phyloP scores from a whole-genome alignment of 495 filamentous ascomycete species.

The Collariella sp. region DNA sequence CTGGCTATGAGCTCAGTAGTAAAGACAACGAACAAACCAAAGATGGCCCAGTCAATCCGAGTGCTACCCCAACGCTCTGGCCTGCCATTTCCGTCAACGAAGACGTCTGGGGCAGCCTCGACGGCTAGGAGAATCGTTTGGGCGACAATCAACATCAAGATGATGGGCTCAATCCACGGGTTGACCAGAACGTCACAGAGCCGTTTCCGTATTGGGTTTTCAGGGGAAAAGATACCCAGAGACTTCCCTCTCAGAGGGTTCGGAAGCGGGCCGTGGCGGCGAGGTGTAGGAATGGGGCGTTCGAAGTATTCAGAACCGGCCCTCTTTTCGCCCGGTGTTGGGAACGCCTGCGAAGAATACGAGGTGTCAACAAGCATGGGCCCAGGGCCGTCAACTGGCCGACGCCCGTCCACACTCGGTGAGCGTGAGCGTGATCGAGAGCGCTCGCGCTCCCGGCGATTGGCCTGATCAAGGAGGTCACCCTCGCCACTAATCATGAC shows the following conservation, averaged over 20 bases:
- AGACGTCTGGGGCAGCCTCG: constrained; percentile 64
- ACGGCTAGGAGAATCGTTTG: constrained; percentile 82
- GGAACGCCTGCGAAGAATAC: constrained; percentile 39
- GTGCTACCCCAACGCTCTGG: constrained; percentile 53
- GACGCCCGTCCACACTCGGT: constrained; percentile 34
- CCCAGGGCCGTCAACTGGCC: constrained; percentile 28
- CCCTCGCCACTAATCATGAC: constrained; percentile 85
- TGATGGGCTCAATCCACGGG: constrained; percentile 75
- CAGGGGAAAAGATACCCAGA: constrained; percentile 73
- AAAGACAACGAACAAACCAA: constrained; percentile 83
- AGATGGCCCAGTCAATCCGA: constrained; percentile 68
- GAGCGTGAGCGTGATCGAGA: constrained; percentile 29
- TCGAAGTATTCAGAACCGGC: constrained; percentile 32
- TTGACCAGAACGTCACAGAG: constrained; percentile 86
- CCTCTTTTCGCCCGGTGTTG: constrained; percentile 39
- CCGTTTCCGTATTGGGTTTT: constrained; percentile 61
- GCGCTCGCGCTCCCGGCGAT: constrained; percentile 56
- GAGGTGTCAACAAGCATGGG: constrained; percentile 47
- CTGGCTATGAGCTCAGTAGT: constrained; percentile 75
- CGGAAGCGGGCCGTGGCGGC: constrained; percentile 40
- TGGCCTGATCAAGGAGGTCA: constrained; percentile 70
- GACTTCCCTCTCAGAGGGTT: constrained; percentile 86
- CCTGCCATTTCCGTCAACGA: constrained; percentile 40
- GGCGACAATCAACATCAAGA: constrained; percentile 77
- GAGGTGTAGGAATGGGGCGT: constrained; percentile 19